Evolutionary conservation across 495 filamentous ascomycete species (phyloP).

Genomic region (Neurospora cerealis): DNA sequence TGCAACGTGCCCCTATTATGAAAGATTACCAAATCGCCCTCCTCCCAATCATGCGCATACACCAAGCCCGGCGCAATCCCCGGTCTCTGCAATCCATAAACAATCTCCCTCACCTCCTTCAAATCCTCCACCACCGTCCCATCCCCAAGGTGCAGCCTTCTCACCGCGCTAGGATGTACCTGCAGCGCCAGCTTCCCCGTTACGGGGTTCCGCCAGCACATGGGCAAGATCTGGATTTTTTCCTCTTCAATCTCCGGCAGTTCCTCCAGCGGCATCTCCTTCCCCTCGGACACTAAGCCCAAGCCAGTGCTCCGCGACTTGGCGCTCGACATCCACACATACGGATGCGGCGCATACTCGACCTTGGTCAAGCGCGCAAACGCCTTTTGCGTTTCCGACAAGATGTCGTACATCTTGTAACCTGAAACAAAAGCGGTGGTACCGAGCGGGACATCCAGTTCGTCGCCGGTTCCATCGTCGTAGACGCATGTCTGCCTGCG

Average conservation of each 20-base stretch:
- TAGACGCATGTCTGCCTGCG: slow-evolving; percentile 56
- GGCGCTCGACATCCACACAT: slow-evolving; percentile 65
- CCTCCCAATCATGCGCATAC: slow-evolving; percentile 65
- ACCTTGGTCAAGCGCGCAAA: slow-evolving; percentile 54
- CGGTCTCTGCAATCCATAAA: slow-evolving; percentile 59
- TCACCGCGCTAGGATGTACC: slow-evolving; percentile 57
- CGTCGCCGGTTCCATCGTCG: slow-evolving; percentile 60
- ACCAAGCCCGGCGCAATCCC: slow-evolving; percentile 57
- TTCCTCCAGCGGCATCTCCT: slow-evolving; percentile 44
- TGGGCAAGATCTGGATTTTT: slow-evolving; percentile 59
- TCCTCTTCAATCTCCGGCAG: slow-evolving; percentile 52
- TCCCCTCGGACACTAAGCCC: slow-evolving; percentile 51
- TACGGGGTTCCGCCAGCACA: slow-evolving; percentile 63
- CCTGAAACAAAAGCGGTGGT: slow-evolving; percentile 68
- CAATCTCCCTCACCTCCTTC: slow-evolving; percentile 51
- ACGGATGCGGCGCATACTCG: slow-evolving; percentile 67
- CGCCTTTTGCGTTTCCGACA: slow-evolving; percentile 53
- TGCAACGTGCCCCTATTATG: slow-evolving; percentile 65
- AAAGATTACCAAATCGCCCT: slow-evolving; percentile 64
- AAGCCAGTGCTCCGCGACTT: slow-evolving; percentile 56
- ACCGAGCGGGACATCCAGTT: slow-evolving; percentile 56
- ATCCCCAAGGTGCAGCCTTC: slow-evolving; percentile 51
- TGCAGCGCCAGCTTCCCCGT: slow-evolving; percentile 59
- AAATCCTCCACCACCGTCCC: slow-evolving; percentile 58
- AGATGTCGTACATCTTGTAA: slow-evolving; percentile 52